Conservation (phyloP, 2,329 filamentous ascomycete genomes). For the Fusarium sp. region DNA sequence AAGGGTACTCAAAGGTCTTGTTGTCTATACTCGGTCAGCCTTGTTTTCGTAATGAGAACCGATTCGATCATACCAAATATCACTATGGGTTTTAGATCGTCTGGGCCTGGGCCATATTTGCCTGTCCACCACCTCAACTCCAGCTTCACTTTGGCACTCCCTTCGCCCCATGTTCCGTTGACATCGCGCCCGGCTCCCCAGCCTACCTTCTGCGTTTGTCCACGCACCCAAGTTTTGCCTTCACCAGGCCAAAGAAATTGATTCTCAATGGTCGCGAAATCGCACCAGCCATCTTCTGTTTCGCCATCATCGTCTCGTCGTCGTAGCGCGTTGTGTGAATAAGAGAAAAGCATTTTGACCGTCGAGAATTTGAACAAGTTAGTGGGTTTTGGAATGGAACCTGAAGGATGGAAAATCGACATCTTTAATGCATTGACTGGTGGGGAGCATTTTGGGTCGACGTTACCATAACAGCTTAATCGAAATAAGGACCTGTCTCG, state of each 20-base stretch:
- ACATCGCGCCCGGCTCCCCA: background rate
- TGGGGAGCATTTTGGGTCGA: background rate
- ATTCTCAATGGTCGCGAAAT: background rate
- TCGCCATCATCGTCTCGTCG: background rate
- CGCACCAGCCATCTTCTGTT: background rate
- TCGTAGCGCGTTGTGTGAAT: background rate
- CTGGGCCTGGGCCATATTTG: fast-evolving
- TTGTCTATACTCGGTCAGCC: background rate
- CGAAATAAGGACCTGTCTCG: conserved; percentile 12
- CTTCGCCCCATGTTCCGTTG: background rate
- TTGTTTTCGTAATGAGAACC: too few species aligned
- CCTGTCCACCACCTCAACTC: background rate
- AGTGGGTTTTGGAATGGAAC: background rate
- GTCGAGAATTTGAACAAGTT: background rate
- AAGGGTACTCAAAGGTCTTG: background rate
- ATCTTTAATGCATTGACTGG: background rate
- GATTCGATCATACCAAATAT: conserved; percentile 3
- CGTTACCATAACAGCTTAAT: conserved; percentile 1
- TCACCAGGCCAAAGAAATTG: background rate
- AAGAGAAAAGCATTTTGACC: background rate
- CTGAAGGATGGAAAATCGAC: background rate
- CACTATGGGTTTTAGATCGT: background rate
- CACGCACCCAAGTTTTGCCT: background rate
- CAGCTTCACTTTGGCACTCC: background rate
- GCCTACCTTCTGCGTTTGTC: background rate